Conservation (phyloP, 805 yeast genomes). For the Candida hungchunana region DNA sequence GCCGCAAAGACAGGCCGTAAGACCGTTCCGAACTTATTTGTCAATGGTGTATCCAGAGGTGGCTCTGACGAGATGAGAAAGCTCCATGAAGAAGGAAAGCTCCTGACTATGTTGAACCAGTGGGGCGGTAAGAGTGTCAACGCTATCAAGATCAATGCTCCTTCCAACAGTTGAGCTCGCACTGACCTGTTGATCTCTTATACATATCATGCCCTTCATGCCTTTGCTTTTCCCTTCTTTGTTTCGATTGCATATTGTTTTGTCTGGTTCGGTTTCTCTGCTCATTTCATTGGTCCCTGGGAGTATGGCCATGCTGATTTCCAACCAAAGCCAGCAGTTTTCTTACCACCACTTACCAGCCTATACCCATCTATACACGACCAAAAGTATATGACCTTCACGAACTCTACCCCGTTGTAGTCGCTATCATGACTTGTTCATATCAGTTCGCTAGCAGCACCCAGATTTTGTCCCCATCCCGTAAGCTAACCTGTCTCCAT, state of each 20-base stretch:
- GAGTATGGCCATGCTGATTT: no score
- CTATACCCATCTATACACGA: no score
- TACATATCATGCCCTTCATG: not conserved
- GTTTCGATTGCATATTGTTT: not conserved
- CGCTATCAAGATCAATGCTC: conserved; percentile 48
- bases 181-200: not conserved
- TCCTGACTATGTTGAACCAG: conserved; percentile 46
- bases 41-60: conserved; percentile 74
- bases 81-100: conserved; percentile 52
- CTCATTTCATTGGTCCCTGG: no score
- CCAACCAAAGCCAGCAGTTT: no score
- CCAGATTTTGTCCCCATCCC: no score
- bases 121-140: conserved; percentile 60
- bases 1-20: conserved; percentile 65
- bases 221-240: not conserved
- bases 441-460: no score
- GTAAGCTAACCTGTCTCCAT: no score
- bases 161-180: conserved; percentile 39
- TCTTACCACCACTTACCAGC: no score
- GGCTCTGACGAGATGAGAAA: conserved; percentile 79
- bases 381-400: no score
- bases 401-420: no score
- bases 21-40: conserved; percentile 88
- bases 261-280: no score
- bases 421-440: no score